Evolutionary conservation across 495 filamentous ascomycete genomes (phyloP).

Genomic region (Neurospora discreta): DNA sequence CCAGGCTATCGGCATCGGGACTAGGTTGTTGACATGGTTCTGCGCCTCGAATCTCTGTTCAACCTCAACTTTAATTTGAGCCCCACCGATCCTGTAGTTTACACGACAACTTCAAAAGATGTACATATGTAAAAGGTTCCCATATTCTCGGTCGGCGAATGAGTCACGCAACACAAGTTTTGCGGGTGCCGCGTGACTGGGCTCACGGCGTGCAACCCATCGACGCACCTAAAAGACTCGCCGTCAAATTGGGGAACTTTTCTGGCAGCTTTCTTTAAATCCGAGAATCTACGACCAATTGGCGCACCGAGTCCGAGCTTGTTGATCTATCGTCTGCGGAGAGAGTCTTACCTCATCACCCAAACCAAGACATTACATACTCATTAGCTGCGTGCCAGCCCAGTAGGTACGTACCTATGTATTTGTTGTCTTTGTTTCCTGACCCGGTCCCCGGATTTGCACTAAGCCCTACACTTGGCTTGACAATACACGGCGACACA

Average conservation of each 20-base stretch:
- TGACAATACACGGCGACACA: too few species aligned
- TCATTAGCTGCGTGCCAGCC: background rate
- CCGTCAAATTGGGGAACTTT: background rate
- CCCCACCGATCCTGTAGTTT: background rate
- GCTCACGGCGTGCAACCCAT: background rate
- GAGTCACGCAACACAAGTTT: background rate
- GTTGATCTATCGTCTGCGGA: background rate
- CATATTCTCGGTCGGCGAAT: background rate
- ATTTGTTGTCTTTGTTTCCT: background rate
- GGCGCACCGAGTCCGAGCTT: background rate
- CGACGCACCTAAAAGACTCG: background rate
- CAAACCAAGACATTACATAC: background rate
- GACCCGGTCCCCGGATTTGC: background rate
- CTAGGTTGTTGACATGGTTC: background rate
- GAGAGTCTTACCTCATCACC: background rate
- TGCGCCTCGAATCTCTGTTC: background rate
- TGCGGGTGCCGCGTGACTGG: background rate
- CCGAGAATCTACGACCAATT: background rate
- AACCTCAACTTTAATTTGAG: background rate
- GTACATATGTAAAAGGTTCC: background rate
- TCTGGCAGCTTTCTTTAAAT: background rate
- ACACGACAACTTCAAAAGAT: background rate
- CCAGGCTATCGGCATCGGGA: background rate
- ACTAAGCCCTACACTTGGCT: background rate
- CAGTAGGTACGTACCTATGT: background rate